Evolutionary conservation across 257 asterid species (phyloP), one percentile per base, ranked within the genome.

Genomic region (Plectranthus barbatus): DNA sequence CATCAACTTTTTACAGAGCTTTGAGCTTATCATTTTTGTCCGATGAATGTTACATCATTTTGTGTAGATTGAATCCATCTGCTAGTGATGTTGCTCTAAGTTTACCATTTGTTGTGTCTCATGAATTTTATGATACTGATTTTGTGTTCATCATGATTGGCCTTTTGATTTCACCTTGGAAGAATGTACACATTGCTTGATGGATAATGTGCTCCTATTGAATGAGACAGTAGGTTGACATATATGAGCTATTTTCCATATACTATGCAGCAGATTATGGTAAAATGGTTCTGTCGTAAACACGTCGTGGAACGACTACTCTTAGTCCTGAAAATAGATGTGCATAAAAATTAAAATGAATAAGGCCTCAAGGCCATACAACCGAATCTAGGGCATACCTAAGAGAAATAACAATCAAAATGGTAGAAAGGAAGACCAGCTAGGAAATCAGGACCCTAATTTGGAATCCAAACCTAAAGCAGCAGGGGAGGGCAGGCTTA

Each of bases 1-100:
- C 39, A 24, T 52, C 64, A 34, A 36, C 45, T 3, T 3, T 57
- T 41, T 10, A 7, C 47, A 52, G 48, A 34, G 44, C 31, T 56
- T 47, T 12, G 53, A 41, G 60, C 11, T 62, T 56, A 15, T 2
- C 50, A 6, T 12, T 37, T 21, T 9, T 23, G 7, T 24, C 21
- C 46, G 47, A 61, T 60, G 46, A 66, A 33, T 58, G n/a, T 51
- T 72, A 37, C 10, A 29, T 42, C 21, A n/a, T 21, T 36, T 42
- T 39, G 36, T 20, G 15, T 46, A 10, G 64, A 34, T 31, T 31
- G 62, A 70, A 39, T 41, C 46, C 2, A 2, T 51, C 18, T 14
- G 33, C 36, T 19, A 24, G 29, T 18, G 36, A 7, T 39, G 26
- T 55, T 46, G 51, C 37, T 49, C 17, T 7, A 40, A 33, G 60